Evolutionary conservation across 352 stramenopile species (phyloP), one percentile per base, ranked within the genome.

Genomic region (Phytophthora rubi): DNA sequence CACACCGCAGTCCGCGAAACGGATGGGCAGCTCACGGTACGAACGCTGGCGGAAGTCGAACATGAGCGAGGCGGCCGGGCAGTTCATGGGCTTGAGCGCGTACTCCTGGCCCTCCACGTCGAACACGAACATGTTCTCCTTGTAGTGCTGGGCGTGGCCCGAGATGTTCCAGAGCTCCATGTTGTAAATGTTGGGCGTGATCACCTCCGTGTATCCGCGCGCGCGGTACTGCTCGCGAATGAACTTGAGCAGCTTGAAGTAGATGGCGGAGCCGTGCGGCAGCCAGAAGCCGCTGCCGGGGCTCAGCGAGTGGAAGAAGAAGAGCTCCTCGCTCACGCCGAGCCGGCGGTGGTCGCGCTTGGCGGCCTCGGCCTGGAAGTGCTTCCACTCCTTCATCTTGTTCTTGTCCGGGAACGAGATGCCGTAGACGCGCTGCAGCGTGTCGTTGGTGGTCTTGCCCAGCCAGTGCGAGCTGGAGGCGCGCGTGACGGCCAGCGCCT

Each of bases 41-140:
- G 93, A 98, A 39, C 96, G 87, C 69, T 98, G 86, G 45, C 88
- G 75, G 73, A 97, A 91, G 56, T 82, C 90, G 83, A 99, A 99
- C 89, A 99, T 98, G 23, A 99, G 76, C 77, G 97, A 99, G 62
- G 99, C 97, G n/a, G 94, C 97, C 30, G 98, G 98, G 80, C 98
- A 99, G 82, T 99, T 99, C 98, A 99, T 99, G 44, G 98, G 98
- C 83, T 99, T 99, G 69, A 99, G 93, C n/a, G 92, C 90, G 75
- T 91, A 97, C 73, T 97, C 88, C 62, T 98, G 85, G 57, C 94
- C 94, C 70, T 99, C 97, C 4, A 99, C 96, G 54, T 99, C 92
- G 65, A 99, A 99, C 47, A 97, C 90, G 76, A 99, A 99, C 98
- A 99, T 99, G 79, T 98, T 93, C 55, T 99, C 97, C 79, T 98